Evolutionary conservation across 2,329 filamentous ascomycete species (phyloP).

Genomic region (Pyrenophora teres): DNA sequence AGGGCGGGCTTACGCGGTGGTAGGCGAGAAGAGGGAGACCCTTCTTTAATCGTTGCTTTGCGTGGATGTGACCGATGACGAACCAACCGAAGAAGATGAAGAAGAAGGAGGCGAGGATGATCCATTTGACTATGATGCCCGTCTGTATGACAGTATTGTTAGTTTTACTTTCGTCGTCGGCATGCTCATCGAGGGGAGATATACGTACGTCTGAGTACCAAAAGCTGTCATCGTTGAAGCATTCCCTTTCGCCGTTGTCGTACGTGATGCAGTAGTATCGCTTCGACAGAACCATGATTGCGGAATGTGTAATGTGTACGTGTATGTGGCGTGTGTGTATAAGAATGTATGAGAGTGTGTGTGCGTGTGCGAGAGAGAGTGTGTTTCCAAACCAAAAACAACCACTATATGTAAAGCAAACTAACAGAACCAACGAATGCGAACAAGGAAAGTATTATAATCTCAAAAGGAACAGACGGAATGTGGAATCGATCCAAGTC

Average conservation of each 20-base stretch:
- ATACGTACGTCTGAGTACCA: slow-evolving; percentile 41
- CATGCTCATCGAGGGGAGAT: neutral
- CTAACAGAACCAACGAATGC: neutral
- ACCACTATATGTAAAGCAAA: neutral
- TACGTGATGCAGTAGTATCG: slow-evolving; percentile 37
- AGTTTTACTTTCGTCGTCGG: neutral
- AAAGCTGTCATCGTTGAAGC: slow-evolving; percentile 38
- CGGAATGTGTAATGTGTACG: neutral
- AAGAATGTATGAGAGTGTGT: neutral
- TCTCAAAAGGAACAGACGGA: neutral
- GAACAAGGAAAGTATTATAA: neutral
- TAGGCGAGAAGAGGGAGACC: slow-evolving; percentile 70
- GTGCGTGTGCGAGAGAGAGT: neutral
- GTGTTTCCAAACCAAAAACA: neutral
- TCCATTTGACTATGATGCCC: slow-evolving; percentile 72
- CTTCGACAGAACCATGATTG: slow-evolving; percentile 35
- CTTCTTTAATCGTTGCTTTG: slow-evolving; percentile 66
- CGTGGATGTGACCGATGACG: slow-evolving; percentile 71
- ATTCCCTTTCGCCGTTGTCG: slow-evolving; percentile 31
- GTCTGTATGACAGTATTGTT: slow-evolving; percentile 50
- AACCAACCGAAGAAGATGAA: slow-evolving; percentile 65
- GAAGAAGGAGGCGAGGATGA: slow-evolving; percentile 67
- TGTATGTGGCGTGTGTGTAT: slow-evolving; percentile 1
- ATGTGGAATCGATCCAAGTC: neutral
- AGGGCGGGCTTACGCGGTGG: slow-evolving; percentile 57